Conservation (phyloP, 2,329 filamentous ascomycete species). For the Fusarium foetens region DNA sequence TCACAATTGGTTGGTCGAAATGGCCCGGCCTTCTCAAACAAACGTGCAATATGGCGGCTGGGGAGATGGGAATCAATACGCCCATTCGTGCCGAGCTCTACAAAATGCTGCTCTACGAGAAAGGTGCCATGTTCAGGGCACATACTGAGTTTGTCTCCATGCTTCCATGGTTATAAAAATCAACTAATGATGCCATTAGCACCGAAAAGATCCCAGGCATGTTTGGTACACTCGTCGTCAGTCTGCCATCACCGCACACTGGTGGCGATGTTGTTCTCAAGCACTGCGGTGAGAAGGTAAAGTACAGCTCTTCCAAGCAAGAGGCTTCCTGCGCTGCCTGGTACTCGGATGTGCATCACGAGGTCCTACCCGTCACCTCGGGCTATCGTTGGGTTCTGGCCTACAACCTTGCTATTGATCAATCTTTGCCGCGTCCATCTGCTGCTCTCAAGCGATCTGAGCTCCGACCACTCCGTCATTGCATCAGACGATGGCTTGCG, state of each 20-base stretch:
- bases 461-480: conserved; percentile 24
- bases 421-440: conserved; percentile 31
- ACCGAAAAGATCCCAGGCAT: conserved; percentile 59
- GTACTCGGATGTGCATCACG: conserved; percentile 65
- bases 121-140: conserved; percentile 60
- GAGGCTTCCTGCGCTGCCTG: conserved; percentile 45
- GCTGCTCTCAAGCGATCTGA: conserved; percentile 21
- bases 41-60: conserved; percentile 39
- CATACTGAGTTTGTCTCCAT: conserved; percentile 52
- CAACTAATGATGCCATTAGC: conserved; percentile 33
- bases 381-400: conserved; percentile 63
- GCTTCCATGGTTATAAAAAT: too few species aligned
- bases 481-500: conserved; percentile 45
- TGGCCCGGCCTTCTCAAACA: conserved; percentile 46
- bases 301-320: too few species aligned
- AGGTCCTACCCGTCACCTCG: conserved; percentile 58
- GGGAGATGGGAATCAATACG: conserved; percentile 46
- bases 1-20: conserved; percentile 49
- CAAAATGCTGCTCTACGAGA: conserved; percentile 62
- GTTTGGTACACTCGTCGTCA: conserved; percentile 62
- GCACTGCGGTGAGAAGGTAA: conserved; percentile 47
- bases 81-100: conserved; percentile 51
- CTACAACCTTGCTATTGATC: conserved; percentile 58
- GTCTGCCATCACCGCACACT: conserved; percentile 58
- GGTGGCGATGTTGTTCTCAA: conserved; percentile 58